Percentiles rank a stretch among this genome's conserved stretches.
phyloP scores from a whole-genome alignment of 768 basidiomycete species.

The Cystoderma amianthinum region DNA sequence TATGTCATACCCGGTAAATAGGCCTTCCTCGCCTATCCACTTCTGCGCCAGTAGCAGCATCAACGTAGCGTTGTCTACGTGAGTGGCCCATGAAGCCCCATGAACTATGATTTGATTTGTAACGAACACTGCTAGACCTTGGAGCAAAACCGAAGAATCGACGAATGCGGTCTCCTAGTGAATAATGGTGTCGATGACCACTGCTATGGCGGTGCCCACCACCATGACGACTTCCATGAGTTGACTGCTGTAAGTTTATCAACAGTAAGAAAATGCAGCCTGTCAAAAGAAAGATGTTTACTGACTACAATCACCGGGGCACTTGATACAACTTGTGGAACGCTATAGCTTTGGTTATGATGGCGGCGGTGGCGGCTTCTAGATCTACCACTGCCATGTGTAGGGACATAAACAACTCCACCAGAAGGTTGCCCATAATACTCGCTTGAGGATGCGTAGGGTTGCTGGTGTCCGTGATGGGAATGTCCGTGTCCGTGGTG shows the following conservation, averaged over 20 bases:
- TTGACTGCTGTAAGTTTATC: conserved; percentile 18
- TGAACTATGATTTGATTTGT: conserved; percentile 34
- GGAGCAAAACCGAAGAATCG: conserved; percentile 49
- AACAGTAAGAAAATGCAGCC: background rate
- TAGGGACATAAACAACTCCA: conserved; percentile 24
- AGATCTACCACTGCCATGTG: conserved; percentile 15
- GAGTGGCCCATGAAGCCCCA: conserved; percentile 56
- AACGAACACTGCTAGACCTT: conserved; percentile 24
- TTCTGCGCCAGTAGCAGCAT: conserved; percentile 40
- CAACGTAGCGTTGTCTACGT: conserved; percentile 39
- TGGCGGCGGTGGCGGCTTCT: conserved; percentile 18
- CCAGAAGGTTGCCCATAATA: conserved; percentile 17
- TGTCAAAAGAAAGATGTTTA: background rate
- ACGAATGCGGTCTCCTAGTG: conserved; percentile 39
- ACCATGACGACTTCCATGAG: conserved; percentile 15
- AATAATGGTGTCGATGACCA: conserved; percentile 16
- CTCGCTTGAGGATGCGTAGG: conserved; percentile 10
- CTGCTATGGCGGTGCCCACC: conserved; percentile 13
- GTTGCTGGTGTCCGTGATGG: conserved; percentile 10
- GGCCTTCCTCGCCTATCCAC: conserved; percentile 53
- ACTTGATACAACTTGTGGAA: conserved; percentile 14
- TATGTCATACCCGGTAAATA: conserved; percentile 35
- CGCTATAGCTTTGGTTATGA: conserved; percentile 14
- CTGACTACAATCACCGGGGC: conserved; percentile 20
- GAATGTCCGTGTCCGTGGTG: conserved; percentile 2